These are phyloP conservation scores for Mucor irregularis DNA, from an alignment of 371 early-diverging fungal species.

Conservation along the genomic window DNA sequence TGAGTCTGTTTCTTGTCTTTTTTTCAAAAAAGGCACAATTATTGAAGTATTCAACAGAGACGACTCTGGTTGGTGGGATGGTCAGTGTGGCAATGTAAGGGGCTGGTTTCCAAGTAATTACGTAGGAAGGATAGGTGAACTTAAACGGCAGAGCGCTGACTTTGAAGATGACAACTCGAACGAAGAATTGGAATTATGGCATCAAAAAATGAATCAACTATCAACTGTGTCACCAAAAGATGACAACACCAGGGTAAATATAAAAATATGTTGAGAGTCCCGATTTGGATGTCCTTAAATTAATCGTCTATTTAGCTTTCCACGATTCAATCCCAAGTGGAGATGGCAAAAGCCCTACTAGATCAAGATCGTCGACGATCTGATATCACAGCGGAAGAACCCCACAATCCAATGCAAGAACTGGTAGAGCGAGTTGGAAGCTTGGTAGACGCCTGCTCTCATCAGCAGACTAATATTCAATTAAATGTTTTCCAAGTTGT, in stretches of 20 bases:
- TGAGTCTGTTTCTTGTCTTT: constrained; percentile 40
- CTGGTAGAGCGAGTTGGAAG: constrained; percentile 17
- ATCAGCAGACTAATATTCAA: constrained; percentile 22
- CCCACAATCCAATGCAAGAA: constrained; percentile 3
- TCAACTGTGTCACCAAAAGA: constrained; percentile 10
- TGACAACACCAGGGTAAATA: constrained; percentile 6
- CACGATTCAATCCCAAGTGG: constrained; percentile 24
- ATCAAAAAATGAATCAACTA: constrained; percentile 12
- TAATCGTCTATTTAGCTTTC: constrained; percentile 1
- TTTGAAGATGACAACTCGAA: constrained; percentile 42
- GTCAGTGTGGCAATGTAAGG: constrained; percentile 41
- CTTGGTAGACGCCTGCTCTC: constrained; percentile 27
- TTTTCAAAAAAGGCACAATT: constrained; percentile 50
- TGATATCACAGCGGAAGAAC: constrained; percentile 5
- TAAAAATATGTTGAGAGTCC: background rate
- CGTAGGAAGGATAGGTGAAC: constrained; percentile 48
- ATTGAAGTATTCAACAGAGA: constrained; percentile 54
- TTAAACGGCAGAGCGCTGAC: constrained; percentile 31
- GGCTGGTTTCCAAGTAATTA: constrained; percentile 59
- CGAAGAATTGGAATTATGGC: constrained; percentile 34
- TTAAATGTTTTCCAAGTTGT: constrained; percentile 35
- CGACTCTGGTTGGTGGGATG: constrained; percentile 59
- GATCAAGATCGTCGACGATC: constrained; percentile 28
- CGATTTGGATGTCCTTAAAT: background rate
- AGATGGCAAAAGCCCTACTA: constrained; percentile 33